These are phyloP conservation scores for Penicillium sclerotiorum DNA, from an alignment of 2,329 filamentous ascomycete genomes.

Conservation along the genomic window DNA sequence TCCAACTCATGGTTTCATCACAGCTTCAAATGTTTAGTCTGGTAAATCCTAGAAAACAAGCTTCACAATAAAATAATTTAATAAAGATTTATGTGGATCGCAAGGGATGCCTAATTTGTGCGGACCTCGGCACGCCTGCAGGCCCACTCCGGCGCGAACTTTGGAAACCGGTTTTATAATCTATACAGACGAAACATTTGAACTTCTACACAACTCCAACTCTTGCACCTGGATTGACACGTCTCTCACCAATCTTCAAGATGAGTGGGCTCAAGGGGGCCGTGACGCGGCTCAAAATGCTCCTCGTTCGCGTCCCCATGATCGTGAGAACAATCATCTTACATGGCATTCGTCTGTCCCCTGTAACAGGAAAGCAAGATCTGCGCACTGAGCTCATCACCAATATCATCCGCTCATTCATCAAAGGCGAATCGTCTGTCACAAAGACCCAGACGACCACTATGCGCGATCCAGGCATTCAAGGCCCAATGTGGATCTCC, in stretches of 20 bases:
- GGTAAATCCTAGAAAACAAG: no score
- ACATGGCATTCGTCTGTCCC: conserved; percentile 64
- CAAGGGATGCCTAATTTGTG: no score
- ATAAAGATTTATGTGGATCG: no score
- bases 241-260: neutral
- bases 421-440: conserved; percentile 57
- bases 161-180: neutral
- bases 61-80: no score
- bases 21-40: no score
- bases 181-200: neutral
- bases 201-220: neutral
- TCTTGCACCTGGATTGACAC: no score
- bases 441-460: conserved; percentile 65
- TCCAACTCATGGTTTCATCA: no score
- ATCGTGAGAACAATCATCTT: conserved; percentile 46
- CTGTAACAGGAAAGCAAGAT: conserved; percentile 75
- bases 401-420: conserved; percentile 68
- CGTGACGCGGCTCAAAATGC: conserved; percentile 37
- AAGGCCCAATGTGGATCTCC: conserved; percentile 80
- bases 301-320: conserved; percentile 45
- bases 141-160: no score
- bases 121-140: neutral
- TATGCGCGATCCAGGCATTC: conserved; percentile 66
- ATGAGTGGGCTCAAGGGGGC: conserved; percentile 31
- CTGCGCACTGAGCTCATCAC: conserved; percentile 73